A percentile compares a stretch with the other conserved stretches of the same genome.
phyloP scores from a whole-genome alignment of 2,329 filamentous ascomycete genomes.

The Penicillium sp. region DNA sequence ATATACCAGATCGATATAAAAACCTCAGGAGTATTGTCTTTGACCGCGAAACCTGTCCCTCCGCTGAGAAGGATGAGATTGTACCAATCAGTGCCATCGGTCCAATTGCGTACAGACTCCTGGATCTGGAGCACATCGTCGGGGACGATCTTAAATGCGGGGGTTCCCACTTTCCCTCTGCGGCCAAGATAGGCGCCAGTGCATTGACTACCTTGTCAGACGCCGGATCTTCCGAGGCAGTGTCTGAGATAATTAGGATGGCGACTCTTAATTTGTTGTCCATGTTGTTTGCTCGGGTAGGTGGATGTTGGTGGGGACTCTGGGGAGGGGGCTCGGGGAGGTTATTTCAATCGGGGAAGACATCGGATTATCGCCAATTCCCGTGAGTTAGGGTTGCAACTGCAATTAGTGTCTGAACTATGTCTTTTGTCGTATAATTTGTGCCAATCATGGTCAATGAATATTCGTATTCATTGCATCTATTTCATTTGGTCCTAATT shows the following conservation, averaged over 20 bases:
- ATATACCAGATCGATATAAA: slow-evolving; percentile 19
- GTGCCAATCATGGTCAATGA: background rate
- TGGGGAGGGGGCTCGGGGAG: background rate
- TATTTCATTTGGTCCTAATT: background rate
- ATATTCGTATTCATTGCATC: background rate
- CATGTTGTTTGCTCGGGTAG: slow-evolving; percentile 26
- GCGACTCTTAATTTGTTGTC: slow-evolving; percentile 59
- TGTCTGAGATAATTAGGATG: slow-evolving; percentile 86
- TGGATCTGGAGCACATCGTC: slow-evolving; percentile 76
- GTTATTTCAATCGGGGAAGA: slow-evolving; percentile 10
- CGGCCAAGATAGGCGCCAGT: slow-evolving; percentile 65
- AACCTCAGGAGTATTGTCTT: slow-evolving; percentile 87
- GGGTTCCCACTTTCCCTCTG: slow-evolving; percentile 70
- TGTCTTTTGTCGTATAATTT: background rate
- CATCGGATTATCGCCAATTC: slow-evolving; percentile 18
- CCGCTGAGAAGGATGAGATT: slow-evolving; percentile 87
- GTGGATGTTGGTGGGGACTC: slow-evolving; percentile 12
- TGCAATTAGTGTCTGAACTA: background rate
- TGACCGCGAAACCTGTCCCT: slow-evolving; percentile 84
- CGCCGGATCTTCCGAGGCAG: slow-evolving; percentile 72
- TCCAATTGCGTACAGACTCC: slow-evolving; percentile 65
- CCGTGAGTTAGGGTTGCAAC: background rate
- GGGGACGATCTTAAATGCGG: slow-evolving; percentile 68
- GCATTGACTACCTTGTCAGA: slow-evolving; percentile 69
- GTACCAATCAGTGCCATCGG: slow-evolving; percentile 58